phyloP scores from a whole-genome alignment of 2,329 filamentous ascomycete genomes.

The Xylariaceae sp. region DNA sequence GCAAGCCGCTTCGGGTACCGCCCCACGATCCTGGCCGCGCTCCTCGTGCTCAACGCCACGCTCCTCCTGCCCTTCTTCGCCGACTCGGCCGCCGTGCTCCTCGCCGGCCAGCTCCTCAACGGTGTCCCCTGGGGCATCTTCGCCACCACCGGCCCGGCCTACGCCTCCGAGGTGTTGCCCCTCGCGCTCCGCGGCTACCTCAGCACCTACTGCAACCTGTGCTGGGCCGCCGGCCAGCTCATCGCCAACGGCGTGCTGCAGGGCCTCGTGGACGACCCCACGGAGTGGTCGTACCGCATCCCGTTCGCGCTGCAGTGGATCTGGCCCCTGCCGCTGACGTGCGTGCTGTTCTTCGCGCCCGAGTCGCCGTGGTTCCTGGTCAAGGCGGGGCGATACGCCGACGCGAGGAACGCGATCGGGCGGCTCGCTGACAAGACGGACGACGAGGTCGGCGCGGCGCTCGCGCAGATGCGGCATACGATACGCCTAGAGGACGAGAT shows the following conservation, averaged over 20 bases:
- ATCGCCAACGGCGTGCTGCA: conserved; percentile 32
- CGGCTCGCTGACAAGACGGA: conserved; percentile 19
- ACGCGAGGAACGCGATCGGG: conserved; percentile 25
- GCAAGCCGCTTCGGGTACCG: not conserved
- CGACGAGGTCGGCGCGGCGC: conserved; percentile 21
- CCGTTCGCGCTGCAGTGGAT: conserved; percentile 38
- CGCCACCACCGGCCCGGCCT: conserved; percentile 32
- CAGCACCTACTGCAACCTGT: conserved; percentile 34
- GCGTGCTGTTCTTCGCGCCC: conserved; percentile 27
- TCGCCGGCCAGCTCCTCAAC: not conserved
- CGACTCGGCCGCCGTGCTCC: not conserved
- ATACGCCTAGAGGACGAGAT: conserved; percentile 30
- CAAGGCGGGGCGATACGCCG: conserved; percentile 24
- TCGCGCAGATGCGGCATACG: conserved; percentile 37
- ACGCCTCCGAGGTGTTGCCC: conserved; percentile 34
- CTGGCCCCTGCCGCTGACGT: conserved; percentile 31
- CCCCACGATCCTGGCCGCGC: not conserved
- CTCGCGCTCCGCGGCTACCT: conserved; percentile 34
- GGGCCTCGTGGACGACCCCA: conserved; percentile 24
- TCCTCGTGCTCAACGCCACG: not conserved
- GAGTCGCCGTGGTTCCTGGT: conserved; percentile 22
- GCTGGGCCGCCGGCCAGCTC: conserved; percentile 38
- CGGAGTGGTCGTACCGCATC: conserved; percentile 33
- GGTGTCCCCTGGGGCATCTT: conserved; percentile 30
- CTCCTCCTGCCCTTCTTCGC: not conserved